phyloP scores from a whole-genome alignment of 2,329 filamentous ascomycete species.

The Didymosphaeria variabile region DNA sequence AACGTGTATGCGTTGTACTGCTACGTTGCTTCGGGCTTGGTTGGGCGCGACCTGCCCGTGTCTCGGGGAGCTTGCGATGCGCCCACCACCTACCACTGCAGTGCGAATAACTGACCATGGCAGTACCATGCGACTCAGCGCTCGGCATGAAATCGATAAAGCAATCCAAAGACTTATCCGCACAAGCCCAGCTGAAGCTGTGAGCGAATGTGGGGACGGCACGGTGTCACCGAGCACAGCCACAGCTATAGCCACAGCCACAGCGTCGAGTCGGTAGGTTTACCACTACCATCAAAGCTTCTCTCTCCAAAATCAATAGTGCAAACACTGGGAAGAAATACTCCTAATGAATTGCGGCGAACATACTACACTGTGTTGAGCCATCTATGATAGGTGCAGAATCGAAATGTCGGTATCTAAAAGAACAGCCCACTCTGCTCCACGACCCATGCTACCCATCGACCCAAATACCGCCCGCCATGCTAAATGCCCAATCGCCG shows the following conservation, averaged over 20 bases:
- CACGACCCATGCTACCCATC: constrained; percentile 8
- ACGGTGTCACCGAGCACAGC: neutral
- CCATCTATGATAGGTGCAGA: constrained; percentile 7
- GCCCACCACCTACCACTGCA: neutral
- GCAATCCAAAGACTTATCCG: neutral
- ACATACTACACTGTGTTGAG: neutral
- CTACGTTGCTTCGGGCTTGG: neutral
- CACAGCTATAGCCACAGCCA: constrained; percentile 4
- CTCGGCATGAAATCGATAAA: neutral
- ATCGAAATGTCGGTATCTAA: constrained; percentile 14
- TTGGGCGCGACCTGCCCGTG: neutral
- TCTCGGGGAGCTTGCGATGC: neutral
- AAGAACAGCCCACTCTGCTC: constrained; percentile 11
- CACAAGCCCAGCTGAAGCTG: neutral
- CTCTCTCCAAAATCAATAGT: neutral
- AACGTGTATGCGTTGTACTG: neutral
- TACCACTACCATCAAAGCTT: too few species aligned
- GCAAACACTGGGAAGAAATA: neutral
- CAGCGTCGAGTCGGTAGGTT: neutral
- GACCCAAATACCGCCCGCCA: constrained; percentile 11
- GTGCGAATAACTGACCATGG: neutral
- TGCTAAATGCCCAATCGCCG: constrained; percentile 14
- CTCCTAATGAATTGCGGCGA: neutral
- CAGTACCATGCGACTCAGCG: neutral
- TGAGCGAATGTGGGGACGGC: neutral